Conservation (phyloP, 306 rosid species). For the Dalbergia cultrata region DNA sequence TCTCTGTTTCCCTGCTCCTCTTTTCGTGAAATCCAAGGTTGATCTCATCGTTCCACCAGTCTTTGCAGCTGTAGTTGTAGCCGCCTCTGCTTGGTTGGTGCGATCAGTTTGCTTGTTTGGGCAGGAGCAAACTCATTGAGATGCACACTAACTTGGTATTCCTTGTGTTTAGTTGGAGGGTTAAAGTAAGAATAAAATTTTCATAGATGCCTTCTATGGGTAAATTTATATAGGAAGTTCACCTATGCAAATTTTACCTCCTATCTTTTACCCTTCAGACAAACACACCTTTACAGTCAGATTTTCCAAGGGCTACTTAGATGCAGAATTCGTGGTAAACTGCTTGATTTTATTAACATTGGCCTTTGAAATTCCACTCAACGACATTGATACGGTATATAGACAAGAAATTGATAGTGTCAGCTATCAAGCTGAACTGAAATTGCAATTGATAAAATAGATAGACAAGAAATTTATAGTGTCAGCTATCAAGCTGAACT, state of each 20-base stretch:
- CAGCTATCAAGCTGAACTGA: conserved; percentile 24
- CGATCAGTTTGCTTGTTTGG: conserved; percentile 72
- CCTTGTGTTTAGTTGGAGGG: neutral
- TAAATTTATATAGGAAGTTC: too few relatives aligned
- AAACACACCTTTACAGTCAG: neutral
- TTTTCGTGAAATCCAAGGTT: conserved; percentile 62
- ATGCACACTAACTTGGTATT: neutral
- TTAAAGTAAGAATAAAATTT: too few relatives aligned
- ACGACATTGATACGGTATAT: neutral
- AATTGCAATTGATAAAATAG: conserved; percentile 6
- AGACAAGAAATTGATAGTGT: neutral
- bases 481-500: conserved; percentile 20
- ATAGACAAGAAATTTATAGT: neutral
- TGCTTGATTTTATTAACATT: neutral
- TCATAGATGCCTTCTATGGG: too few relatives aligned
- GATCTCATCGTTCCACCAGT: conserved; percentile 80
- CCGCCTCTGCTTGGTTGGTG: conserved; percentile 73
- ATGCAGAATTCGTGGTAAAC: neutral
- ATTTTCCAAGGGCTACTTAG: neutral
- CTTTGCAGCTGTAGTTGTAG: conserved; percentile 78
- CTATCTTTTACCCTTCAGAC: too few relatives aligned
- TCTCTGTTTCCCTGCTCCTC: conserved; percentile 72
- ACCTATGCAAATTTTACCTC: too few relatives aligned
- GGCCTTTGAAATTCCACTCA: conserved; percentile 18
- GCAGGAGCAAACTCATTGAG: conserved; percentile 42